Evolutionary conservation across 352 stramenopile genomes (phyloP).

Genomic region (Pythium vanterpoolii): DNA sequence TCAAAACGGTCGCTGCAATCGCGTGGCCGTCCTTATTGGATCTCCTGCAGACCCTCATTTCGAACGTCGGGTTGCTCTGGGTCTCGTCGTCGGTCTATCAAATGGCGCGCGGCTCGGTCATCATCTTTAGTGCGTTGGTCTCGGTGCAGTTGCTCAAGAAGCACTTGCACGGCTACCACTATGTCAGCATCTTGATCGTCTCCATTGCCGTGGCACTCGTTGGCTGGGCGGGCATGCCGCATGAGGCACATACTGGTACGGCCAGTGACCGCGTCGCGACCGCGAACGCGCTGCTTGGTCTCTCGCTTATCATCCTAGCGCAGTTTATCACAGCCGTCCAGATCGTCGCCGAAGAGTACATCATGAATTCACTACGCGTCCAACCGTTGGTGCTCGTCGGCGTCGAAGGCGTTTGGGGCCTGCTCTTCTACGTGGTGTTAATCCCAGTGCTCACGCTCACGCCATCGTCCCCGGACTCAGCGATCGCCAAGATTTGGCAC

Average conservation of each 20-base stretch:
- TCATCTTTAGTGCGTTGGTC: constrained; percentile 88
- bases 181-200: constrained; percentile 74
- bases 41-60: constrained; percentile 79
- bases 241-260: background rate
- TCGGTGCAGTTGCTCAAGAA: constrained; percentile 81
- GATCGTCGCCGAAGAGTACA: constrained; percentile 89
- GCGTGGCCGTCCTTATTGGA: constrained; percentile 74
- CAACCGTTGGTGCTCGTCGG: constrained; percentile 83
- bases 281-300: constrained; percentile 58
- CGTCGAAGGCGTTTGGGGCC: constrained; percentile 82
- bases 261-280: constrained; percentile 4
- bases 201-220: constrained; percentile 61
- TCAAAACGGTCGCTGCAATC: constrained; percentile 49
- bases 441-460: constrained; percentile 64
- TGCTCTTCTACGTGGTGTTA: constrained; percentile 68
- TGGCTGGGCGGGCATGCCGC: constrained; percentile 45
- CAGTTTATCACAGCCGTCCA: constrained; percentile 83
- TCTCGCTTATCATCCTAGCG: constrained; percentile 69
- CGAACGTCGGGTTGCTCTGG: constrained; percentile 85
- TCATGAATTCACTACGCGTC: constrained; percentile 75
- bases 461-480: constrained; percentile 27
- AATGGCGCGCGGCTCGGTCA: constrained; percentile 88
- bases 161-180: constrained; percentile 78
- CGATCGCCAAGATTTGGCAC: constrained; percentile 70
- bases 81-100: constrained; percentile 89